Evolutionary conservation across 495 filamentous ascomycete species (phyloP).

Genomic region (Hypoxylon perforatum): DNA sequence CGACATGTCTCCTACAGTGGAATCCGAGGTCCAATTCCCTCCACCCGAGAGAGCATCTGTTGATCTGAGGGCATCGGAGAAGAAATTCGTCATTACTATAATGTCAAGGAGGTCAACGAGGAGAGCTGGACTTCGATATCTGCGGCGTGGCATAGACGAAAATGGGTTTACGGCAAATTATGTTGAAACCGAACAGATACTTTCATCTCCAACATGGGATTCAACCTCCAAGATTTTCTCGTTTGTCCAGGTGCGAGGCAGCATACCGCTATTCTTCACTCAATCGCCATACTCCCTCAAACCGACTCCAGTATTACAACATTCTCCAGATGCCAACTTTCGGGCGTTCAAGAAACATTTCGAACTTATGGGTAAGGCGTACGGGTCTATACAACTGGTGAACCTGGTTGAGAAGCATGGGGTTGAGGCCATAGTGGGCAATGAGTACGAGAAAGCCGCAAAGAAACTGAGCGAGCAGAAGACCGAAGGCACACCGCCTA

Average conservation of each 20-base stretch:
- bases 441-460: constrained; percentile 75
- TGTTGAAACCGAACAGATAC: constrained; percentile 93
- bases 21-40: constrained; percentile 20
- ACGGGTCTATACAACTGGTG: constrained; percentile 81
- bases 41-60: constrained; percentile 33
- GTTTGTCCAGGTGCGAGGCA: constrained; percentile 86
- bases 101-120: constrained; percentile 87
- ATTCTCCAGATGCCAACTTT: constrained; percentile 79
- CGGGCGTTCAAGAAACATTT: constrained; percentile 85
- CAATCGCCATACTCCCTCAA: constrained; percentile 94
- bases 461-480: constrained; percentile 70
- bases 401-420: constrained; percentile 89
- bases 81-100: constrained; percentile 78
- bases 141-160: constrained; percentile 91
- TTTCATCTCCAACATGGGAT: constrained; percentile 71
- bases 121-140: constrained; percentile 87
- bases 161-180: constrained; percentile 87
- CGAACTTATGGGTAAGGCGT: constrained; percentile 68
- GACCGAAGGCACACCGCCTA: constrained; percentile 46
- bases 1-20: constrained; percentile 41
- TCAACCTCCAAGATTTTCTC: constrained; percentile 74
- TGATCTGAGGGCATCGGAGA: constrained; percentile 52
- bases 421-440: constrained; percentile 80
- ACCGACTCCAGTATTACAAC: constrained; percentile 82
- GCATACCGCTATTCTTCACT: constrained; percentile 91